Percentiles rank a stretch among this genome's conserved stretches.
Conservation (phyloP, 1,284 basidiomycete species). For the Coriolopsis trogii region DNA sequence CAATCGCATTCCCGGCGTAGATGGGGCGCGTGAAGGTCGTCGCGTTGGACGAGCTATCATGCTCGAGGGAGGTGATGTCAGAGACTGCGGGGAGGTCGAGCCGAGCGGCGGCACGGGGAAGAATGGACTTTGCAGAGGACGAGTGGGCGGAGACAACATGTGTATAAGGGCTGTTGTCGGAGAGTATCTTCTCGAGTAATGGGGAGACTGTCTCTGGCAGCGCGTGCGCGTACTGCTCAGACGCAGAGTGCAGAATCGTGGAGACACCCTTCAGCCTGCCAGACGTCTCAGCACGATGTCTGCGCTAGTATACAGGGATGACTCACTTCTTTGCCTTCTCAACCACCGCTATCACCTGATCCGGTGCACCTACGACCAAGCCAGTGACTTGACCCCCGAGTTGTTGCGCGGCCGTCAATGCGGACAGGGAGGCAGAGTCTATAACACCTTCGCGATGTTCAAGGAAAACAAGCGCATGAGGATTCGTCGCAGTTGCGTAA, state of each 20-base stretch:
- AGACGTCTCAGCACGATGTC: neutral
- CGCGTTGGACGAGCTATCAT: slow-evolving; percentile 73
- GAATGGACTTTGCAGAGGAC: slow-evolving; percentile 72
- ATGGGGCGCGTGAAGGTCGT: slow-evolving; percentile 92
- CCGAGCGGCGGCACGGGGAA: slow-evolving; percentile 88
- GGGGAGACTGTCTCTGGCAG: slow-evolving; percentile 47
- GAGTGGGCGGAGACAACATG: slow-evolving; percentile 89
- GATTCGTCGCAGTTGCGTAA: slow-evolving; percentile 59
- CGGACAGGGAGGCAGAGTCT: slow-evolving; percentile 86
- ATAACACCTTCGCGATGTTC: slow-evolving; percentile 87
- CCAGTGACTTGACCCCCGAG: slow-evolving; percentile 89
- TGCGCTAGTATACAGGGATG: neutral
- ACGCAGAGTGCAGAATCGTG: slow-evolving; percentile 44
- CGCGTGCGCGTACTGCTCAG: slow-evolving; percentile 50
- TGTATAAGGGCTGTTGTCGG: slow-evolving; percentile 61
- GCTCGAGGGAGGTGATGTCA: slow-evolving; percentile 85
- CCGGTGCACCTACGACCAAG: slow-evolving; percentile 80
- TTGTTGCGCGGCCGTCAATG: slow-evolving; percentile 85
- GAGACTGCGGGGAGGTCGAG: slow-evolving; percentile 89
- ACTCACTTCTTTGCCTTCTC: slow-evolving; percentile 82
- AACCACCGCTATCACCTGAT: slow-evolving; percentile 70
- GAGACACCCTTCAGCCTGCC: slow-evolving; percentile 50
- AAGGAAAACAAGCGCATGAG: slow-evolving; percentile 83
- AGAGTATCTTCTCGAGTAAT: slow-evolving; percentile 45
- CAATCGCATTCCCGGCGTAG: slow-evolving; percentile 98